These are phyloP conservation scores for Pythium monospermum DNA, from an alignment of 352 stramenopile genomes.

Conservation along the genomic window DNA sequence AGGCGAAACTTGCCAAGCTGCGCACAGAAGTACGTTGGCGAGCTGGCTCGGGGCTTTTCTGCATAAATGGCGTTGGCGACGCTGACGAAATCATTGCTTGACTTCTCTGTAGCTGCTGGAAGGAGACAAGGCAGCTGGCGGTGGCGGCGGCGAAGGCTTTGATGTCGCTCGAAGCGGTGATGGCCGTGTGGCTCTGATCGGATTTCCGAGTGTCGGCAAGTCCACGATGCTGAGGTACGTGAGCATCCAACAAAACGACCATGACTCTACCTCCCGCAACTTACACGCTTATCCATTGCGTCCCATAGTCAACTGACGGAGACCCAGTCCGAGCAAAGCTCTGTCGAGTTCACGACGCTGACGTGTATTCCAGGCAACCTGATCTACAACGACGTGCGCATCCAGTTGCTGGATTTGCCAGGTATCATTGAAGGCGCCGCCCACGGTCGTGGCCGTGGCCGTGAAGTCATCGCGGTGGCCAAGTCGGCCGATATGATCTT, in stretches of 20 bases:
- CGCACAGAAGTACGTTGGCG: constrained; percentile 83
- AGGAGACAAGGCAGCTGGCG: constrained; percentile 60
- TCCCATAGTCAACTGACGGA: constrained; percentile 89
- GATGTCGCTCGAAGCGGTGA: constrained; percentile 94
- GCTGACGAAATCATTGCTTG: constrained; percentile 3
- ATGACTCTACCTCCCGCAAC: neutral
- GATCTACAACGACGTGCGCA: constrained; percentile 95
- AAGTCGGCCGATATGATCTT: constrained; percentile 98
- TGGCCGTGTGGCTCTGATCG: constrained; percentile 96
- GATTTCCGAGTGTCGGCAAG: constrained; percentile 89
- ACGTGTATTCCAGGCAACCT: constrained; percentile 97
- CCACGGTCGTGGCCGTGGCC: constrained; percentile 95
- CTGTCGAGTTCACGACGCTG: constrained; percentile 98
- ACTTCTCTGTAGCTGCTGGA: constrained; percentile 63
- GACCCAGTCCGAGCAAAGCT: constrained; percentile 94
- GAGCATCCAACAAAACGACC: neutral
- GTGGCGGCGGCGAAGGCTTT: constrained; percentile 89
- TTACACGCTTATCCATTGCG: neutral
- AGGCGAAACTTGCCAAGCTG: constrained; percentile 99
- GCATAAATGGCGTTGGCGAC: neutral
- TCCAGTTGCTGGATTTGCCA: constrained; percentile 98
- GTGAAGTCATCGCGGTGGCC: constrained; percentile 98
- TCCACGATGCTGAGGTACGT: constrained; percentile 78
- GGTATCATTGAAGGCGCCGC: constrained; percentile 99
- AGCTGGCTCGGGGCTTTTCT: neutral